A percentile compares a stretch with the other conserved stretches of the same genome.
These are phyloP conservation scores for Mycena albidolilacea DNA, from an alignment of 768 basidiomycete genomes.

Conservation along the genomic window DNA sequence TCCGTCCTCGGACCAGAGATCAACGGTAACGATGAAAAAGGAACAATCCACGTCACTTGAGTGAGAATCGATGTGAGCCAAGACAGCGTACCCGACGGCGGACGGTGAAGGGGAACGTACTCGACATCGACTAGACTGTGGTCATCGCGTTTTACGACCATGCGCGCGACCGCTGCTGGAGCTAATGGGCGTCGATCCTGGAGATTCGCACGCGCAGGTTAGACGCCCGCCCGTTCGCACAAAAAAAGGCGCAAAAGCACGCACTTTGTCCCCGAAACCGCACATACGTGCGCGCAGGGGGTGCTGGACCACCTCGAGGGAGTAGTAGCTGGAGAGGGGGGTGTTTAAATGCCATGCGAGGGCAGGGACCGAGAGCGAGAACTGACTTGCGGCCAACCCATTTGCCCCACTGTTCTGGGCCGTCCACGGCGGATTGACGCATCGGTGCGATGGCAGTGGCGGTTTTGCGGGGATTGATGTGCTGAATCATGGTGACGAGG, in stretches of 20 bases:
- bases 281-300: conserved; percentile 95
- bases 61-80: conserved; percentile 27
- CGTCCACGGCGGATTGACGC: conserved; percentile 53
- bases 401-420: conserved; percentile 77
- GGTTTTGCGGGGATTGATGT: conserved; percentile 64
- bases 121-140: conserved; percentile 79
- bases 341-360: conserved; percentile 25
- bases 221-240: conserved; percentile 17
- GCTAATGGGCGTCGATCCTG: conserved; percentile 95
- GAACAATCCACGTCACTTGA: conserved; percentile 86
- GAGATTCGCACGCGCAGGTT: conserved; percentile 38
- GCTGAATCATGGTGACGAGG: conserved; percentile 72
- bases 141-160: conserved; percentile 81
- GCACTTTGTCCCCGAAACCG: conserved; percentile 95
- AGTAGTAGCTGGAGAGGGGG: conserved; percentile 73
- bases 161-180: conserved; percentile 90
- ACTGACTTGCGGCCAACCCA: conserved; percentile 77
- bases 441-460: conserved; percentile 46
- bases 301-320: conserved; percentile 88
- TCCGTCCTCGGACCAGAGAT: conserved; percentile 90
- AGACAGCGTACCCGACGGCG: background rate
- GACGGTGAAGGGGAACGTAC: conserved; percentile 60
- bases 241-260: conserved; percentile 37
- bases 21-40: conserved; percentile 93
- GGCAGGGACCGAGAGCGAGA: conserved; percentile 16